These are phyloP conservation scores for Solanum dulcamara DNA, from an alignment of 257 asterid genomes.

Conservation along the genomic window DNA sequence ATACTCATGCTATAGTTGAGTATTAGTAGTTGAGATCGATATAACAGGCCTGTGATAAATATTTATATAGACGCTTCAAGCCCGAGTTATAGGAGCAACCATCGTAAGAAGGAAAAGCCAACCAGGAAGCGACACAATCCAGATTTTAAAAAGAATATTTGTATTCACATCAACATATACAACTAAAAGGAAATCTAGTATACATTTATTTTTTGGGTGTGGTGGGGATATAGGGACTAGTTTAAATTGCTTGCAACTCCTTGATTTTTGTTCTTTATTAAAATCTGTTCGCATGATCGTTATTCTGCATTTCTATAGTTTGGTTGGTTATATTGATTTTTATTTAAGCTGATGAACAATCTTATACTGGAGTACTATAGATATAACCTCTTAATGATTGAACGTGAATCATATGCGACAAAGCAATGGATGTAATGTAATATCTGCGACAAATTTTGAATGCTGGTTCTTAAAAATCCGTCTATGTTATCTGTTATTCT, in stretches of 20 bases:
- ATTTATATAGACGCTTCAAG: background rate
- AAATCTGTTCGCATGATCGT: background rate
- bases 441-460: background rate
- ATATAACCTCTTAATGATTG: background rate
- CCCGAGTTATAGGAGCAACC: background rate
- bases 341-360: background rate
- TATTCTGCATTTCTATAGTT: background rate
- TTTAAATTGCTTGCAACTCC: background rate
- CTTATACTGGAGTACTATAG: background rate
- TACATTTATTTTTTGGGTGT: background rate
- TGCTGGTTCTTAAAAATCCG: background rate
- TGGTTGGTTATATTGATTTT: background rate
- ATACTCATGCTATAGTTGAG: background rate
- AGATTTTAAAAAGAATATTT: background rate
- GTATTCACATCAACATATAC: background rate
- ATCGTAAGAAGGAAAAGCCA: background rate
- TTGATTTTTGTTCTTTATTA: background rate
- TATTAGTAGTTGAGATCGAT: background rate
- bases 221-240: background rate
- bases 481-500: background rate
- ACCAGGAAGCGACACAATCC: background rate
- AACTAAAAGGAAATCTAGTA: background rate
- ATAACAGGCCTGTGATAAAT: background rate
- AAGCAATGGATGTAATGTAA: background rate
- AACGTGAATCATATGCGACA: background rate